Percentiles rank a stretch among this genome's conserved stretches.
phyloP scores from a whole-genome alignment of 108 stramenopile species.

The Cyclotella choctawhatcheeana region DNA sequence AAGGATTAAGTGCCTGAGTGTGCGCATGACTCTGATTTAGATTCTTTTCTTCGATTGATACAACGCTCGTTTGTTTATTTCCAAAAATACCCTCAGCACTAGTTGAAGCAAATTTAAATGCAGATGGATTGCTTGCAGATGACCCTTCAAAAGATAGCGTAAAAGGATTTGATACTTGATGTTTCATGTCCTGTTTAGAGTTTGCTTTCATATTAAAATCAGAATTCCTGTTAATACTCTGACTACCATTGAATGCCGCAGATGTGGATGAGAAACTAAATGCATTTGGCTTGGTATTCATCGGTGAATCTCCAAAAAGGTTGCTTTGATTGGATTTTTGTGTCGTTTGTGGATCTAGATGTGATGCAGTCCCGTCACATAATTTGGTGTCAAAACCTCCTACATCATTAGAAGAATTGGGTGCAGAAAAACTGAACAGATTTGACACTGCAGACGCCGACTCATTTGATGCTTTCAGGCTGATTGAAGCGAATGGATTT shows the following conservation, averaged over 20 bases:
- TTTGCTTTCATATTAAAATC: no score
- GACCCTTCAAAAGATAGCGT: not conserved
- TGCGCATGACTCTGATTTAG: not conserved
- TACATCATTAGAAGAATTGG: no score
- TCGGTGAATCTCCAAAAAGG: not conserved
- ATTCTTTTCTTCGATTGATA: not conserved
- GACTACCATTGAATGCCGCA: no score
- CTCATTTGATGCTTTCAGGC: not conserved
- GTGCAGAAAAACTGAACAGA: not conserved
- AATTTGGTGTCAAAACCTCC: no score
- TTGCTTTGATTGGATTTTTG: no score
- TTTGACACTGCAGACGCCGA: not conserved
- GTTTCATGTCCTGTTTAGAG: no score
- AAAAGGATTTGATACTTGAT: not conserved
- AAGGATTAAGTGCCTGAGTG: not conserved
- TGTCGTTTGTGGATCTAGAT: no score
- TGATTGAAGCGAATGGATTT: not conserved
- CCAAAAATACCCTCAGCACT: not conserved
- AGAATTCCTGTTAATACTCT: no score
- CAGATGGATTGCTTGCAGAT: not conserved
- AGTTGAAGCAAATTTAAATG: constrained; percentile 4
- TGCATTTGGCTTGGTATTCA: not conserved
- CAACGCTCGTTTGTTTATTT: not conserved
- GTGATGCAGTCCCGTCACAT: no score
- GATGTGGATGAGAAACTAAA: no score